Evolutionary conservation across 257 asterid species (phyloP), one percentile per base, ranked within the genome.

Genomic region (Solanum piurae): DNA sequence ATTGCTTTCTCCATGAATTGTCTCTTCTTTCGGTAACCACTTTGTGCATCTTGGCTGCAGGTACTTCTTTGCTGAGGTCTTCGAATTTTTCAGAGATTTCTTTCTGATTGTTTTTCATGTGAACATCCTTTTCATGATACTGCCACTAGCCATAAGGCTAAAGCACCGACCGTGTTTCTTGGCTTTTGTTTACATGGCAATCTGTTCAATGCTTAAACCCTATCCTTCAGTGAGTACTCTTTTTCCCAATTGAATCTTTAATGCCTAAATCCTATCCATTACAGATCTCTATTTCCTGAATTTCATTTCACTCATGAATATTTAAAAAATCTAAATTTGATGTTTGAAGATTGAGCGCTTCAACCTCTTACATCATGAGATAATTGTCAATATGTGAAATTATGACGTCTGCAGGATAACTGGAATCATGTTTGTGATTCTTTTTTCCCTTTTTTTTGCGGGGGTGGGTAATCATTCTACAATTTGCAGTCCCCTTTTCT

Each of bases 21-120:
- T 68, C 88, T 89, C 83, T 74, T 77, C 10, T 73, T 85, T 80
- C 72, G n/a, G 21, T 88, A 85, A 90, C 86, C 44, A 60, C 33
- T 82, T 74, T 86, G 76, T 86, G 49, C 74, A 76, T 76, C 86
- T 89, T 88, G 79, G 64, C 87, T 90, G 91, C 98, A 97, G 99
- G 99, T 97, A 97, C 93, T 94, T 97, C 94, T 97, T 97, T 62
- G 99, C 99, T 23, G 99, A 97, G 92, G 99, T 96, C 90, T 97
- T 97, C 68, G 99, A 97, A 87, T 97, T 97, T 89, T 97, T 97
- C 96, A 94, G 98, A 91, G 89, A 91, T 82, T 97, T 97, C 90
- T 97, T 97, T 92, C 92, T 97, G 89, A 95, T 96, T 90, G 98
- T 96, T 88, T 97, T 96, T 89, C 98, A 97, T 89, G 96, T 93